Evolutionary conservation across 2,329 filamentous ascomycete genomes (phyloP).

Genomic region (Aspergillus hiratsukae): DNA sequence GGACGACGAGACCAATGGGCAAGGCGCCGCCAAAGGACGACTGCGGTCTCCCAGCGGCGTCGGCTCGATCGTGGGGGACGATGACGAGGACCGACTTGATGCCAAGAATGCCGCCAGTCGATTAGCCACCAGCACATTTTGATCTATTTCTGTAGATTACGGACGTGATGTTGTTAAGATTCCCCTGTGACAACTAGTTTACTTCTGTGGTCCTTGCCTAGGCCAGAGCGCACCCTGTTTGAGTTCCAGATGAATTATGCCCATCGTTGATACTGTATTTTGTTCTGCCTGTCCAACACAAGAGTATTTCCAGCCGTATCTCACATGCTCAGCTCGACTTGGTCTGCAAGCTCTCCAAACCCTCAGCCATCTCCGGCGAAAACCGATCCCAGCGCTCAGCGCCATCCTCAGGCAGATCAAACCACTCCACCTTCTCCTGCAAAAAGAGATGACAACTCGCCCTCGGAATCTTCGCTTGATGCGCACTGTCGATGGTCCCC

Average conservation of each 20-base stretch:
- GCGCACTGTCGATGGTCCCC: conserved; percentile 40
- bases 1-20: conserved; percentile 50
- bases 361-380: conserved; percentile 14
- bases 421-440: conserved; percentile 38
- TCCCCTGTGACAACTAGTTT: conserved; percentile 22
- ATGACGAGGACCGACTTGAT: conserved; percentile 90
- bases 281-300: not conserved
- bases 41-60: conserved; percentile 44
- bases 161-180: conserved; percentile 29
- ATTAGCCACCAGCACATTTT: conserved; percentile 92
- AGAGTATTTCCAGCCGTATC: not conserved
- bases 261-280: not conserved
- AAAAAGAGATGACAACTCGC: conserved; percentile 42
- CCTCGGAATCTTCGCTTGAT: conserved; percentile 19
- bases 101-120: conserved; percentile 92
- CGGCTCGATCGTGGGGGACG: conserved; percentile 47
- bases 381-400: conserved; percentile 17
- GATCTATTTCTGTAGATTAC: conserved; percentile 34
- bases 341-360: not conserved
- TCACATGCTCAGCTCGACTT: not conserved
- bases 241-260: not conserved
- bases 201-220: not conserved
- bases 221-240: not conserved
- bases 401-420: conserved; percentile 35
- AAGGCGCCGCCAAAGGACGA: conserved; percentile 39